These are phyloP conservation scores for Fomitopsis schrenkii DNA, from an alignment of 1,284 basidiomycete species.

Conservation along the genomic window DNA sequence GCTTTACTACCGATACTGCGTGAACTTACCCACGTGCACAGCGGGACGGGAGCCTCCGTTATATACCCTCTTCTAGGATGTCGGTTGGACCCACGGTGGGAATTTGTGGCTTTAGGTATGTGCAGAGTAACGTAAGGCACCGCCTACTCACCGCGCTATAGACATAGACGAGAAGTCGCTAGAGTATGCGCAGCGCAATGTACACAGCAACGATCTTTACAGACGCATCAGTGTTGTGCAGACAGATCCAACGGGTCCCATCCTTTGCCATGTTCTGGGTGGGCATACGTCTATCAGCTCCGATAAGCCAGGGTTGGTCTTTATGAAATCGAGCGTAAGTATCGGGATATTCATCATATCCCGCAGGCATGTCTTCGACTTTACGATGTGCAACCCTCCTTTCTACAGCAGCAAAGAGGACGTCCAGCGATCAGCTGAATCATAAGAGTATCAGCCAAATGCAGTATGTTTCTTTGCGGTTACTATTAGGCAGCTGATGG, in stretches of 20 bases:
- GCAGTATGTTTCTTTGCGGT: conserved; percentile 44
- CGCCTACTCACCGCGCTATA: conserved; percentile 20
- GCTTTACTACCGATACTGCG: background rate
- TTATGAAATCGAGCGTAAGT: background rate
- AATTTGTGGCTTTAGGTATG: conserved; percentile 71
- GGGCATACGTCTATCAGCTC: background rate
- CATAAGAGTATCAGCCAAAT: conserved; percentile 60
- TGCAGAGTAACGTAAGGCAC: background rate
- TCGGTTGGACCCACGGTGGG: conserved; percentile 48
- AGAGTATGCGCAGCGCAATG: conserved; percentile 47
- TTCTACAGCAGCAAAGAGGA: conserved; percentile 81
- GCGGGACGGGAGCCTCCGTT: conserved; percentile 87
- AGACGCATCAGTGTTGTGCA: conserved; percentile 46
- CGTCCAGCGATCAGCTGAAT: conserved; percentile 50
- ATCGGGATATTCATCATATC: background rate
- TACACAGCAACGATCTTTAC: conserved; percentile 49
- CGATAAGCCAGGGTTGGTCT: too few relatives aligned
- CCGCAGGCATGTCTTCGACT: conserved; percentile 41
- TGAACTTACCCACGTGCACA: conserved; percentile 26
- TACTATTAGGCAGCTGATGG: background rate
- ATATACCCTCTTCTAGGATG: conserved; percentile 86
- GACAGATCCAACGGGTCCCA: conserved; percentile 33
- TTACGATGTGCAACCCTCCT: conserved; percentile 95
- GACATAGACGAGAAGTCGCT: conserved; percentile 70
- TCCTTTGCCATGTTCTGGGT: conserved; percentile 25